Conservation (phyloP, 768 basidiomycete species). For the Termitomyces bulborhizus region DNA sequence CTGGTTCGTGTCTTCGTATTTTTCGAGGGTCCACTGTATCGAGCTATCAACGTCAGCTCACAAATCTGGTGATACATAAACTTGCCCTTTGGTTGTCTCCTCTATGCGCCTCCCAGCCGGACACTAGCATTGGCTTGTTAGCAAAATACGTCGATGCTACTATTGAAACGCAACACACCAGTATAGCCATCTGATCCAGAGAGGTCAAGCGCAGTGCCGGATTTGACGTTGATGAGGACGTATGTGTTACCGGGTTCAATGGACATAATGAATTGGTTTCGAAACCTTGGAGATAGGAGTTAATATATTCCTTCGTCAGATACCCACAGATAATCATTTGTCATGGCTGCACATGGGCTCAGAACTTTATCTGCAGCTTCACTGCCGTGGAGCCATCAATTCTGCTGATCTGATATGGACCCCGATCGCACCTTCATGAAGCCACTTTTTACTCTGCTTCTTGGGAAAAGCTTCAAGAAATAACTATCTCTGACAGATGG, state of each 20-base stretch:
- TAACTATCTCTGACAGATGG: not conserved
- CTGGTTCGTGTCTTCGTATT: conserved; percentile 1
- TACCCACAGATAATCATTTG: not conserved
- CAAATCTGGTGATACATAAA: not conserved
- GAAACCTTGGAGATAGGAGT: not conserved
- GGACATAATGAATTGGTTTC: conserved; percentile 9
- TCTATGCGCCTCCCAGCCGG: conserved; percentile 30
- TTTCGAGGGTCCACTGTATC: conserved; percentile 15
- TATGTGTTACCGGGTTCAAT: conserved; percentile 11
- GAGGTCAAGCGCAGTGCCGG: conserved; percentile 37
- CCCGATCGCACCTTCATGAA: conserved; percentile 4
- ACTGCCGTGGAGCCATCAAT: not conserved
- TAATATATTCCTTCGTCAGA: not conserved
- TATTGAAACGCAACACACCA: conserved; percentile 15
- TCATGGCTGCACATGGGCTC: not conserved
- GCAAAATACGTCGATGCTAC: not conserved
- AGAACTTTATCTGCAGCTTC: not conserved
- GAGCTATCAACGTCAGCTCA: not conserved
- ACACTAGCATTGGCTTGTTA: conserved; percentile 23
- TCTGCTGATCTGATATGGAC: conserved; percentile 7
- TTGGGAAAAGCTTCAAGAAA: not conserved
- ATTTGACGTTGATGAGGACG: conserved; percentile 23
- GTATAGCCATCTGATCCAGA: conserved; percentile 37
- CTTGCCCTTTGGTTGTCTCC: conserved; percentile 38
- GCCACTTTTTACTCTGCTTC: not conserved